These are phyloP conservation scores for Kwoniella sp. DNA, from an alignment of 768 basidiomycete genomes.

Conservation along the genomic window DNA sequence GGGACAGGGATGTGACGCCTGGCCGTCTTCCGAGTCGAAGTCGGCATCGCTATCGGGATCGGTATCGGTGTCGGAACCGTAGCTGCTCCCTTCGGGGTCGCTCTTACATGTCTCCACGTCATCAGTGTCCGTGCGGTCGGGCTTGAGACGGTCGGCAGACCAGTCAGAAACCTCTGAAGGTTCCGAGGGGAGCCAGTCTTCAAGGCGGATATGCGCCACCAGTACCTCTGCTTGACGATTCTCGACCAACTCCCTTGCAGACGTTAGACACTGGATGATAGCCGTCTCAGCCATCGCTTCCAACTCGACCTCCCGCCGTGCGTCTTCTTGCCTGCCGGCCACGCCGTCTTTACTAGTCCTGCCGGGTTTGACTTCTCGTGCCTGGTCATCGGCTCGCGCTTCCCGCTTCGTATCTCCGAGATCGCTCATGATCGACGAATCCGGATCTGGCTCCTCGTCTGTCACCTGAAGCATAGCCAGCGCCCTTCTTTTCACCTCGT, in stretches of 20 bases:
- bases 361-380: slow-evolving; percentile 2
- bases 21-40: slow-evolving; percentile 2
- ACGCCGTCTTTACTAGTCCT: neutral
- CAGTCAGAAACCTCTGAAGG: no score
- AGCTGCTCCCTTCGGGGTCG: slow-evolving; percentile 1
- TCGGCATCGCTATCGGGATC: no score
- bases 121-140: no score
- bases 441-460: no score
- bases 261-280: slow-evolving; percentile 12
- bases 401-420: neutral
- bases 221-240: slow-evolving; percentile 5
- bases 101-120: no score
- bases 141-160: no score
- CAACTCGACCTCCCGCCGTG: slow-evolving; percentile 13
- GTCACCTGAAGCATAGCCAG: neutral
- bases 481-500: slow-evolving; percentile 21
- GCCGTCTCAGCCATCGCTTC: slow-evolving; percentile 21
- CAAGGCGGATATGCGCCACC: neutral
- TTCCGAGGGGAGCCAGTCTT: slow-evolving; percentile 28
- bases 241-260: slow-evolving; percentile 6
- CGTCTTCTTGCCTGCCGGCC: neutral
- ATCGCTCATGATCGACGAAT: neutral
- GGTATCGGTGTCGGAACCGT: no score
- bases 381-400: slow-evolving; percentile 1
- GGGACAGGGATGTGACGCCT: slow-evolving; percentile 20